Evolutionary conservation across 441 rosid genomes (phyloP), one percentile per base, ranked within the genome.

Genomic region (Breynia disticha): DNA sequence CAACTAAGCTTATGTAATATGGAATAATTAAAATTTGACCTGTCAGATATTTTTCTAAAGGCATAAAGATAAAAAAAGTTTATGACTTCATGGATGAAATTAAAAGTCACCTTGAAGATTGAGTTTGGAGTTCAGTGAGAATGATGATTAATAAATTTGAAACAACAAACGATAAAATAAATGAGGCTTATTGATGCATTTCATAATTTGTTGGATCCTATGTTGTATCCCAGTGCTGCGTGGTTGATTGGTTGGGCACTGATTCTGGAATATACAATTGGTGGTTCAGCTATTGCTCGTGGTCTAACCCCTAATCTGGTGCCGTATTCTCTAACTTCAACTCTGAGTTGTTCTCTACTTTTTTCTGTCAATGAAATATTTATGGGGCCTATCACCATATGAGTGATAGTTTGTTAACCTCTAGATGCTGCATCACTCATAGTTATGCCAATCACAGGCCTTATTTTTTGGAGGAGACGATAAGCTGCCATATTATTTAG

Each of bases 231-330:
- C 73, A 88, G 98, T 38, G 82, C 84, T 48, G 98, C 98, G 10
- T 91, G 98, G 98, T 56, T 91, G 76, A 73, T 86, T 44, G 98
- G 97, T 55, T 91, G 98, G 98, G 94, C 86, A 19, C 74, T 91
- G 57, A 77, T 91, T 64, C 79, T 91, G 53, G 98, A 91, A 75
- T 91, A 91, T 63, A 84, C 98, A 5, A 88, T 91, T 67, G 95
- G 98, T 57, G 97, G 98, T 42, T 74, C 98, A 4, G 87, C 95
- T 10, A 87, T 88, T 71, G 98, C 97, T 58, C 95, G 97, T 43
- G 98, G 98, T 69, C 79, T 88, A 59, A 81, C 96, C 17, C 98
- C 98, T 17, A 91, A 91, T 79, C 78, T 91, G 90, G 98, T 91
- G 12, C 38, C 57, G 47, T 61, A 46, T 57, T 62, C 46, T 38